These are phyloP conservation scores for Emmonsiellopsis sp. DNA, from an alignment of 2,329 filamentous ascomycete species.

Conservation along the genomic window DNA sequence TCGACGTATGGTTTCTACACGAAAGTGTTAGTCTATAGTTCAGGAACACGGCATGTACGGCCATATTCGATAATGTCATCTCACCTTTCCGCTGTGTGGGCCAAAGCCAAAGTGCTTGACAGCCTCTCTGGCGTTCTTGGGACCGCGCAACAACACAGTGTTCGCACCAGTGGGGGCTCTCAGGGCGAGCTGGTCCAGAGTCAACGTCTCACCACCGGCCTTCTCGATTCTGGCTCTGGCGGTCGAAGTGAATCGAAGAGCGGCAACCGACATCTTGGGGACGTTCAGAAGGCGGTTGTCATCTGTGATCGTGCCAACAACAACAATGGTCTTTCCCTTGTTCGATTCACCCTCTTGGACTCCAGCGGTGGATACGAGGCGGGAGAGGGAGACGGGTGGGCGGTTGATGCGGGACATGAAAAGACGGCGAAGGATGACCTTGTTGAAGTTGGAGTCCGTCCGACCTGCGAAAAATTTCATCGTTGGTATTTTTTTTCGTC, in stretches of 20 bases:
- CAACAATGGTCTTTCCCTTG: slow-evolving; percentile 70
- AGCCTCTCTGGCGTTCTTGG: slow-evolving; percentile 96
- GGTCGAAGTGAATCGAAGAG: slow-evolving; percentile 92
- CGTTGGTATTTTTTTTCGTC: slow-evolving; percentile 6
- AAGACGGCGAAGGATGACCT: slow-evolving; percentile 91
- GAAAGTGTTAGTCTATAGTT: slow-evolving; percentile 1
- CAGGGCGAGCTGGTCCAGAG: slow-evolving; percentile 93
- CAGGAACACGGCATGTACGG: background rate
- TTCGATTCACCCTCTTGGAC: slow-evolving; percentile 43
- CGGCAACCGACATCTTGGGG: slow-evolving; percentile 88
- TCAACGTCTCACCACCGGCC: slow-evolving; percentile 90
- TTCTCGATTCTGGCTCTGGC: slow-evolving; percentile 88
- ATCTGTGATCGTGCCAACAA: slow-evolving; percentile 93
- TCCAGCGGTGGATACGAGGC: slow-evolving; percentile 59
- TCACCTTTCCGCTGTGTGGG: slow-evolving; percentile 92
- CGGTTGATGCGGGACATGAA: slow-evolving; percentile 99
- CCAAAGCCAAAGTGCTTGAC: slow-evolving; percentile 99
- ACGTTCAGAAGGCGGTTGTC: slow-evolving; percentile 88
- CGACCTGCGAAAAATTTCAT: slow-evolving; percentile 52
- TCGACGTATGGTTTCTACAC: slow-evolving; percentile 84
- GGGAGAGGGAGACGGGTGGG: slow-evolving; percentile 85
- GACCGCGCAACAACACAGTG: slow-evolving; percentile 91
- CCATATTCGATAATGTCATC: slow-evolving; percentile 15
- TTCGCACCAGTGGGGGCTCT: slow-evolving; percentile 92
- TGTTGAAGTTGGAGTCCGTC: slow-evolving; percentile 97